Base-by-base conservation (phyloP, 2,329 filamentous ascomycete species). In the Trichoderma harzianum region DNA sequence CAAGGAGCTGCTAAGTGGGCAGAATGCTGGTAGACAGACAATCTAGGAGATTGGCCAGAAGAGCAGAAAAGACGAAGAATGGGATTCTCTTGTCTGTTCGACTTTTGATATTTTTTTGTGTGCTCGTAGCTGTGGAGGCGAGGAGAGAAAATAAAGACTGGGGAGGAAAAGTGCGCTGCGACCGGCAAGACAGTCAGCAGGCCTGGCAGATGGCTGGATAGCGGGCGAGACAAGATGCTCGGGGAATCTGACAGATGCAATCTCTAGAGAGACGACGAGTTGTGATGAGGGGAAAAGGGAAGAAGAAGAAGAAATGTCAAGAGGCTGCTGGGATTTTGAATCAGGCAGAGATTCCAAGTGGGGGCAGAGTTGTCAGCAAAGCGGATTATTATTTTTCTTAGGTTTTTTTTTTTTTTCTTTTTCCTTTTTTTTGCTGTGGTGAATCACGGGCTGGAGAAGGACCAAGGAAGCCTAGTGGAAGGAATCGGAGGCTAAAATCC, bases 1-100 rank as follows among this genome's bases (percentile, higher is more conserved):
- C 75, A 75, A 76, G 72, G 26, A 72, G 76, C 73, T 76, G 69
- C 77, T 81, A 80, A 76, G 76, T 79, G 79, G 77, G 74, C 76
- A 75, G 74, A 72, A 68, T 53, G 55, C 64, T 72, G 70, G 55
- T 21, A 18, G 36, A 68, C 36, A 30, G 63, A 34, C 60, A 69
- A 61, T 53, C 66, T 28, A 61, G 51, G 39, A 32, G 68, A 58
- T 55, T 57, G 43, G 11, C 34, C 21, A 36, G 58, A n/a, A 62
- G 63, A 39, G 60, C 16, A 47, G 30, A 57, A 24, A 30, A 60
- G 32, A 63, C 18, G 21, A 24, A 63, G 5, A 24, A n/a, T 34
- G 32, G 34, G 18, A 5, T 2, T 28, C 8, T 24, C 28, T 24
- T 16, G 12, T 34, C 39, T 57, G 1, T 30, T 51, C 18, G 14